Base-by-base conservation (phyloP, 2,329 filamentous ascomycete genomes). In the Magnaporthiopsis rhizophila region DNA sequence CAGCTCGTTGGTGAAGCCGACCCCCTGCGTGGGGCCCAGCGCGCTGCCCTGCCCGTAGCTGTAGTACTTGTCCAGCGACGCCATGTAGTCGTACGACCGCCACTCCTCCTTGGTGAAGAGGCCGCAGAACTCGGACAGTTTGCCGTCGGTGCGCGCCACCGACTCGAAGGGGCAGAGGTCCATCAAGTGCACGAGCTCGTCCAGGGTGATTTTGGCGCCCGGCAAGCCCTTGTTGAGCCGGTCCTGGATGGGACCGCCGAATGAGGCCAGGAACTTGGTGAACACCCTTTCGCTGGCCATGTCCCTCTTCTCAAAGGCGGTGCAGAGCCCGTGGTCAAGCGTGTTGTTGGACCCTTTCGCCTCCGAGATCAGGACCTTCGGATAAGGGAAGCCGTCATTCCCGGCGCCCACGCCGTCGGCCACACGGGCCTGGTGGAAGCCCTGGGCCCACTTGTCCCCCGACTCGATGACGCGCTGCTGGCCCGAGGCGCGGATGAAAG, bases 91-190 rank as follows among this genome's bases (percentile, higher is more conserved):
- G 75, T 96, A 97, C 65, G 83, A 78, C 50, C 79, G 77, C 90
- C 91, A 97, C 75, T 96, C 92, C 0, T 82, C 74, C 18, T 80
- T 73, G 0, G 84, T 87, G 77, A 97, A 97, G 32, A 97, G 79
- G 18, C 74, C 72, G 75, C 93, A 97, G 76, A 97, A 96, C 0
- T 80, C 78, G 0, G 91, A 92, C 12, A 89, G 73, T 24, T 75
- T 80, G 5, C 78, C 83, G 3, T 81, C 76, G 0, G 76, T 71
- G 7, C 84, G 80, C 11, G 88, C 86, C n/a, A 96, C 86, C 0
- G 91, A 94, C 69, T 89, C 83, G 76, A 92, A 97, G 0, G 93
- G 88, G 71, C 93, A 97, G 66, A 97, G 80, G 70, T 97, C 92
- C 92, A 97, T 97, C 45, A 97, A 73, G 65, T 83, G 84, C 65